Evolutionary conservation across 306 rosid species (phyloP), one percentile per base, ranked within the genome.

Genomic region (Acacia crassicarpa): DNA sequence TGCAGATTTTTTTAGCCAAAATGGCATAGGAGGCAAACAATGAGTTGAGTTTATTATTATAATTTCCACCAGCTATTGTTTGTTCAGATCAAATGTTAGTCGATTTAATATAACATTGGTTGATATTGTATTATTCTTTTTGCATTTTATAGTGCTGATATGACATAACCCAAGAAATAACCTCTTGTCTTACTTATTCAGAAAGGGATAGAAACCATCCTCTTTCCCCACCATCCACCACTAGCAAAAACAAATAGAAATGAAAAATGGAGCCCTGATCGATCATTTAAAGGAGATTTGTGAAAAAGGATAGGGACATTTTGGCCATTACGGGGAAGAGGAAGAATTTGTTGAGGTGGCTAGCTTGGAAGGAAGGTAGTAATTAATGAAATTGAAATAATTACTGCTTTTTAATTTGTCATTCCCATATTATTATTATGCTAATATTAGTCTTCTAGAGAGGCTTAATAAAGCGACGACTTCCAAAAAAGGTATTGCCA

Each of bases 221-320:
- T 25, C 62, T 20, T 10, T 27, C 23, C 62, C 25, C 20, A 16
- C 58, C 58, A 51, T 27, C 23, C 25, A n/a, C n/a, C n/a, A n/a
- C 8, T 3, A 54, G 16, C 10, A 54, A 20, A 6, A 53, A 56
- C 23, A 56, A 8, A 8, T 58, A 8, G 25, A 8, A 9, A 58
- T 58, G 25, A 23, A 61, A 10, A 4, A 25, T 23, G 30, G 11
- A 61, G 15, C 0, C 1, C 11, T 3, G 35, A 32, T 32, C 35
- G 35, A 23, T 61, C 32, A 61, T 61, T 61, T 25, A 1, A 11
- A 35, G 43, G 23, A 19, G 23, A 67, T 4, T 43, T 12, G 9
- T 53, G 3, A 80, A 80, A 45, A 58, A 58, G 30, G 75, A 84
- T 72, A 81, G 86, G 90, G 79, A 84, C 82, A 84, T 84, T 84